A percentile compares a stretch with the other conserved stretches of the same genome.
Conservation (phyloP, 2,329 filamentous ascomycete genomes). For the Drechslerella dactyloides region DNA sequence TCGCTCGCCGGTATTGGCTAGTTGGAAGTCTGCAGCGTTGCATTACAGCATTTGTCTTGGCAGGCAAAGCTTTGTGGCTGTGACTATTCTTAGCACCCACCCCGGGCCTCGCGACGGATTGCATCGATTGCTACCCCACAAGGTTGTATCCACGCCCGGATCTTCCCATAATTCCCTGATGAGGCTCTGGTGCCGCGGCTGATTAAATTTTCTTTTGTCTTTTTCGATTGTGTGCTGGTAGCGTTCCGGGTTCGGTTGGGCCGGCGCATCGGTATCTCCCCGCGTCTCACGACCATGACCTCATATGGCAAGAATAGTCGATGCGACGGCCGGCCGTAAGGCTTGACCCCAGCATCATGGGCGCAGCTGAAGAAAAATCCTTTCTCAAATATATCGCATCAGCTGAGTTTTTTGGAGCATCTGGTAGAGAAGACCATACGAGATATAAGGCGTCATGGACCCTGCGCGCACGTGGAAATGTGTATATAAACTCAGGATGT, state of each 20-base stretch:
- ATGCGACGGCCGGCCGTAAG: slow-evolving; percentile 2
- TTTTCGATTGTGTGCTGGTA: slow-evolving; percentile 3
- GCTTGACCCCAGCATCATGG: neutral
- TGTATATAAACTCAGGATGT: slow-evolving; percentile 39
- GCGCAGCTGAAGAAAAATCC: slow-evolving; percentile 4
- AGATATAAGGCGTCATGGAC: neutral
- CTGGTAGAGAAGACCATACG: neutral
- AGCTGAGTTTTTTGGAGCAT: neutral
- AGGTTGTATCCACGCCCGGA: slow-evolving; percentile 37
- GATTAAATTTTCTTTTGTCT: slow-evolving; percentile 14
- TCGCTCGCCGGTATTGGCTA: slow-evolving; percentile 1
- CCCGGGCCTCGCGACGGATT: slow-evolving; percentile 3
- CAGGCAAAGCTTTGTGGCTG: slow-evolving; percentile 7
- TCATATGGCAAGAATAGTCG: slow-evolving; percentile 25
- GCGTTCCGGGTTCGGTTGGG: slow-evolving; percentile 18
- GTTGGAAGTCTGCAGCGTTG: slow-evolving; percentile 5
- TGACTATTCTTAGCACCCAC: slow-evolving; percentile 50
- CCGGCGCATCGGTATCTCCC: slow-evolving; percentile 37
- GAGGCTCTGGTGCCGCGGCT: slow-evolving; percentile 44
- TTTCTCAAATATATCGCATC: slow-evolving; percentile 7
- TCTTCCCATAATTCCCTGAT: slow-evolving; percentile 18
- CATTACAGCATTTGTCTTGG: slow-evolving; percentile 6
- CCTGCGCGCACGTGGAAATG: neutral
- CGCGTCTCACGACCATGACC: slow-evolving; percentile 41
- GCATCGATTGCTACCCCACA: slow-evolving; percentile 27